Percentiles rank a stretch among this genome's conserved stretches.
Conservation (phyloP, 2,329 filamentous ascomycete species). For the Colletotrichum destructivum region DNA sequence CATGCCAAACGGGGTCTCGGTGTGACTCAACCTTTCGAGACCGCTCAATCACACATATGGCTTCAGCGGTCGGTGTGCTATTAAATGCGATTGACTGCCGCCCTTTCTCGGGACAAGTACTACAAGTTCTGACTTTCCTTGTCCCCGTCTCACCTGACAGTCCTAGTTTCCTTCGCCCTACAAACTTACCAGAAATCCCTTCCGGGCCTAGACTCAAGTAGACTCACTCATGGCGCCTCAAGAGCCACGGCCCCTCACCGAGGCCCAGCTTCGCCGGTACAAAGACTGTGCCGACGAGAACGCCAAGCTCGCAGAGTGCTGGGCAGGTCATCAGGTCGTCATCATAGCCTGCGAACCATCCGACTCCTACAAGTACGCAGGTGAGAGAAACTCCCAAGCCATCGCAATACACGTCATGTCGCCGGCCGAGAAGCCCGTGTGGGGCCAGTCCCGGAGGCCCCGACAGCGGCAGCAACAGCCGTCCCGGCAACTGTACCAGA, state of each 20-base stretch:
- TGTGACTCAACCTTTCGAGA: not conserved
- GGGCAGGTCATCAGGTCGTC: not conserved
- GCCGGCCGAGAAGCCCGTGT: not conserved
- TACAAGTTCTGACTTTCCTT: not conserved
- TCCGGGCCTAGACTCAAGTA: no score
- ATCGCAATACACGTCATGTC: not conserved
- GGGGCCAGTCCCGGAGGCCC: not conserved
- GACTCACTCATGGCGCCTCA: not conserved
- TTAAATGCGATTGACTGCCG: not conserved
- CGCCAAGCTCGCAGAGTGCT: slow-evolving; percentile 18
- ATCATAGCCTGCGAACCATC: slow-evolving; percentile 1
- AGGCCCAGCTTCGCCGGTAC: slow-evolving; percentile 5
- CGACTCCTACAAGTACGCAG: not conserved
- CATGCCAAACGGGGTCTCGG: not conserved
- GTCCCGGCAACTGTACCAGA: not conserved
- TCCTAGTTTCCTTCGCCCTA: no score
- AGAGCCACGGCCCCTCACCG: slow-evolving; percentile 6
- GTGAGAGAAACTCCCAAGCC: not conserved
- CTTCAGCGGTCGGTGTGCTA: not conserved
- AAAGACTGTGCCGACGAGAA: slow-evolving; percentile 24
- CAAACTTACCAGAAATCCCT: no score
- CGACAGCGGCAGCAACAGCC: not conserved
- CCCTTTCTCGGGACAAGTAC: no score
- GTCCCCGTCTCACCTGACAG: no score
- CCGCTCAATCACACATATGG: not conserved